Percentiles rank a stretch among this genome's conserved stretches.
Conservation (phyloP, 2,329 filamentous ascomycete species). For the Aspergillus ibericus region DNA sequence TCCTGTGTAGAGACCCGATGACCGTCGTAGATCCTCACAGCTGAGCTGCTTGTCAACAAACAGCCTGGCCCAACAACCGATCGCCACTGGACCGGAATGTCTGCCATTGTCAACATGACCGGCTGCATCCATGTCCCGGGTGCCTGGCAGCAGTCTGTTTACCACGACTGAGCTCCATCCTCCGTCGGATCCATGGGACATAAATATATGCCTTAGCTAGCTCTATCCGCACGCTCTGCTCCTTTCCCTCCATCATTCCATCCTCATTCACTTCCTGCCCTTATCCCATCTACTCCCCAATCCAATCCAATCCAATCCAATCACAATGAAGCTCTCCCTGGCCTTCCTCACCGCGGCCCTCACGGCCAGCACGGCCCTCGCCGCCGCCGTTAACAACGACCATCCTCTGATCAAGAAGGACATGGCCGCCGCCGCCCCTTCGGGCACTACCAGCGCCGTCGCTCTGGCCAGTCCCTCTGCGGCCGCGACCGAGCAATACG, state of each 20-base stretch:
- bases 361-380: constrained; percentile 1
- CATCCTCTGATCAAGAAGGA: not conserved
- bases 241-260: not conserved
- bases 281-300: not conserved
- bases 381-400: not conserved
- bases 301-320: not conserved
- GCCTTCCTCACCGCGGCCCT: constrained; percentile 2
- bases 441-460: not conserved
- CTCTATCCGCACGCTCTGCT: not conserved
- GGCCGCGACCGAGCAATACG: not conserved
- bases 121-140: too few species aligned
- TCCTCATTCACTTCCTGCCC: not conserved
- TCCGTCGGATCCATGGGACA: too few species aligned
- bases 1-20: too few species aligned
- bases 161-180: too few species aligned
- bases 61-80: too few species aligned
- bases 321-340: constrained; percentile 10
- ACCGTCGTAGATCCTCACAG: too few species aligned
- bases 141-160: too few species aligned
- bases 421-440: not conserved
- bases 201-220: not conserved
- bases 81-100: too few species aligned
- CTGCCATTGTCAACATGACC: too few species aligned
- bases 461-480: not conserved
- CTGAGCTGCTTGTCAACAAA: too few species aligned